A percentile compares a stretch with the other conserved stretches of the same genome.
Evolutionary conservation across 768 basidiomycete genomes (phyloP).

Genomic region (Leucosporidium scottii): DNA sequence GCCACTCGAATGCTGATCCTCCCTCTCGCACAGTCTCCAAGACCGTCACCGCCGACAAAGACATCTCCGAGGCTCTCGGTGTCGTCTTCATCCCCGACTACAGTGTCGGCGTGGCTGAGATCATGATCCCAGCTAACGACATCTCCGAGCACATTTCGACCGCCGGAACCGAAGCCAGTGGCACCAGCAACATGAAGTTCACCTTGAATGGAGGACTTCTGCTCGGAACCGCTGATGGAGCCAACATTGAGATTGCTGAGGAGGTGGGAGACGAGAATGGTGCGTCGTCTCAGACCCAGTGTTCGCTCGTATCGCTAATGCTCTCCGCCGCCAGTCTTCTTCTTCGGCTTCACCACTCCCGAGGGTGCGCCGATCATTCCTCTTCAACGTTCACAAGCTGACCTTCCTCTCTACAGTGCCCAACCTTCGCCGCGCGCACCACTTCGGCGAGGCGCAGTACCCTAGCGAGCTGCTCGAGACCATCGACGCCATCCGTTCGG

Average conservation of each 20-base stretch:
- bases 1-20: conserved; percentile 34
- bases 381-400: too few species aligned
- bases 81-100: conserved; percentile 97
- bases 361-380: conserved; percentile 29
- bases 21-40: conserved; percentile 62
- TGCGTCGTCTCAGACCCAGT: neutral
- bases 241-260: conserved; percentile 93
- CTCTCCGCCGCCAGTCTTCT: conserved; percentile 46
- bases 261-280: conserved; percentile 54
- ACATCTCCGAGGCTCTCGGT: conserved; percentile 69
- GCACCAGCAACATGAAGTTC: conserved; percentile 50
- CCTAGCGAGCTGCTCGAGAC: conserved; percentile 71
- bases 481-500: conserved; percentile 64
- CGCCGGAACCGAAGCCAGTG: conserved; percentile 71
- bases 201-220: conserved; percentile 83
- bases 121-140: conserved; percentile 62
- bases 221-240: conserved; percentile 59
- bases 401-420: conserved; percentile 50
- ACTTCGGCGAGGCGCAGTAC: conserved; percentile 70
- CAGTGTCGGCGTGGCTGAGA: conserved; percentile 46
- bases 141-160: conserved; percentile 96
- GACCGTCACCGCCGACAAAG: conserved; percentile 71
- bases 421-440: conserved; percentile 74
- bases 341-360: conserved; percentile 74
- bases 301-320: neutral